These are phyloP conservation scores for Guadua angustifolia DNA, from an alignment of 176 grass and related monocot species.

Conservation along the genomic window DNA sequence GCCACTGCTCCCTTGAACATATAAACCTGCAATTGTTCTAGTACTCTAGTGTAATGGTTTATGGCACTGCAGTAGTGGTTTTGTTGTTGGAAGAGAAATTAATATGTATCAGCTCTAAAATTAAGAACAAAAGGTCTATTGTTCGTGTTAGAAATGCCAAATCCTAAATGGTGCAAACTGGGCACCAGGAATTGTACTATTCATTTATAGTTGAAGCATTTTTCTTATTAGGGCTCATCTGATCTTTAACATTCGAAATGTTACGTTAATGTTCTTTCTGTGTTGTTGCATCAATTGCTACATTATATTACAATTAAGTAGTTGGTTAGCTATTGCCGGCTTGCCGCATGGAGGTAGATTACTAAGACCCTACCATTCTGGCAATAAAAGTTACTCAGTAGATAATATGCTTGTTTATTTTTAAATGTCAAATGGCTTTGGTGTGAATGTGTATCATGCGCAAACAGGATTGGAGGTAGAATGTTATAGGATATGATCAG, in stretches of 20 bases:
- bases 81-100: background rate
- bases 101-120: slow-evolving; percentile 4
- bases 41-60: background rate
- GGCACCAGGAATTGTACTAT: background rate
- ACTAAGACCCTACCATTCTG: background rate
- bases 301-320: background rate
- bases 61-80: background rate
- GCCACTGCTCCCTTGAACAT: slow-evolving; percentile 8
- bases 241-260: background rate
- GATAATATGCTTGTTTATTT: background rate
- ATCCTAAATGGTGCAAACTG: slow-evolving; percentile 3
- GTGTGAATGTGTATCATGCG: background rate
- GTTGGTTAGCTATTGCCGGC: background rate
- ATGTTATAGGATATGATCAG: too few relatives aligned
- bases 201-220: background rate
- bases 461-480: background rate
- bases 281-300: background rate
- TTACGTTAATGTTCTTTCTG: slow-evolving; percentile 5
- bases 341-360: background rate
- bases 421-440: background rate
- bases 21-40: background rate
- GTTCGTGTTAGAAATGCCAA: background rate
- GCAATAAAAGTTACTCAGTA: background rate
- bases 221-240: background rate
- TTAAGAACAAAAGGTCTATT: background rate